Percentiles rank a stretch among this genome's conserved stretches.
phyloP scores from a whole-genome alignment of 495 filamentous ascomycete species.

The Tuber magnatum region DNA sequence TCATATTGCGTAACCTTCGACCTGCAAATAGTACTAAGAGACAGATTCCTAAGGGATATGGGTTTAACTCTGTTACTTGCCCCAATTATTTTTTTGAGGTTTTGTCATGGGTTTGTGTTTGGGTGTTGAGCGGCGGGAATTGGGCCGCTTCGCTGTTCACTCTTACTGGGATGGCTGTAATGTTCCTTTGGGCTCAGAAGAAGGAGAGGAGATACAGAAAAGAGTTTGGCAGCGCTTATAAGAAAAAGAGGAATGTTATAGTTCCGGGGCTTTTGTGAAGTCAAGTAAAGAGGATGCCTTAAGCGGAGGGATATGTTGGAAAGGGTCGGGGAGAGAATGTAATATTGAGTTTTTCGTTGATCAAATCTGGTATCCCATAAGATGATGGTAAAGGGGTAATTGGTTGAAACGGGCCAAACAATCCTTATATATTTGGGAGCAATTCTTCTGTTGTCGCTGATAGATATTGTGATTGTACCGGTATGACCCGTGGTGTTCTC shows the following conservation, averaged over 20 bases:
- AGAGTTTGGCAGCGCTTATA: conserved; percentile 84
- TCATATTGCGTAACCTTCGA: conserved; percentile 66
- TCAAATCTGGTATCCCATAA: background rate
- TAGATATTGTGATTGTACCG: background rate
- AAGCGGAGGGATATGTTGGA: background rate
- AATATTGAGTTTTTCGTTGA: background rate
- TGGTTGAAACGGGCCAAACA: background rate
- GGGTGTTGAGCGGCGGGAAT: conserved; percentile 65
- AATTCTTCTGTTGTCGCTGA: background rate
- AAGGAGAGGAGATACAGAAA: conserved; percentile 85
- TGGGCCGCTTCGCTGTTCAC: conserved; percentile 68
- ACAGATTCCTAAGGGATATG: conserved; percentile 77
- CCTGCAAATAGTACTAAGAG: conserved; percentile 72
- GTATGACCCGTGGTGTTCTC: background rate
- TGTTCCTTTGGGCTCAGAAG: conserved; percentile 81
- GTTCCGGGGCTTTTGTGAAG: conserved; percentile 55
- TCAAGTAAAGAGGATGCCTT: background rate
- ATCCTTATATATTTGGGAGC: background rate
- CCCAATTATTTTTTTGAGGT: conserved; percentile 97
- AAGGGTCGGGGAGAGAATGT: background rate
- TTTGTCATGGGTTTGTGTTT: conserved; percentile 72
- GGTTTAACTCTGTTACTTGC: conserved; percentile 83
- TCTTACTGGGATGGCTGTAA: conserved; percentile 59
- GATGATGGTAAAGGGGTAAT: background rate
- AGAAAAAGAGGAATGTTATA: conserved; percentile 68